These are phyloP conservation scores for Plasmodium cynomolgi DNA, from an alignment of 169 alveolate species.

Conservation along the genomic window DNA sequence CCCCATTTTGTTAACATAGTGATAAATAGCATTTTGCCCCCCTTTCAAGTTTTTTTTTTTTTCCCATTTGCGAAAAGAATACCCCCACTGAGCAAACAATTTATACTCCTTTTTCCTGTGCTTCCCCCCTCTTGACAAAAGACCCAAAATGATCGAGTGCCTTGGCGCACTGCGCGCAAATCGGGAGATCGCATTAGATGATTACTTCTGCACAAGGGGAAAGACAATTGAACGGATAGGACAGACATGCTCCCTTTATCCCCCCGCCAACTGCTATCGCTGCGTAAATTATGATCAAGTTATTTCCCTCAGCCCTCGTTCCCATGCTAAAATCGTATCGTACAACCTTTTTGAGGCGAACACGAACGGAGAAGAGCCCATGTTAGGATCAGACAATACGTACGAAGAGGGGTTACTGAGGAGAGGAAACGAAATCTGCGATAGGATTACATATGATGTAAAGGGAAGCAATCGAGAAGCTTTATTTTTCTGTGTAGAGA, in stretches of 20 bases:
- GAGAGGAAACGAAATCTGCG: background rate
- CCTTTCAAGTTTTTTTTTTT: background rate
- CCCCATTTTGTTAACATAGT: background rate
- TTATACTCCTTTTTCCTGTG: background rate
- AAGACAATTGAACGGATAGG: background rate
- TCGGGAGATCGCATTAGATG: background rate
- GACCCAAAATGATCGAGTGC: conserved; percentile 10
- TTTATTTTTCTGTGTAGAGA: background rate
- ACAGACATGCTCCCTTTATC: background rate
- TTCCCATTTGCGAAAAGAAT: background rate
- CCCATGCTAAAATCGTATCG: background rate
- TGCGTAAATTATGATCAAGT: background rate
- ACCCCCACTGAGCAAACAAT: background rate
- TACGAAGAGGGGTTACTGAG: background rate
- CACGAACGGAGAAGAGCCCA: background rate
- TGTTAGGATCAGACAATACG: conserved; percentile 1
- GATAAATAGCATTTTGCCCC: background rate
- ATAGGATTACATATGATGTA: background rate
- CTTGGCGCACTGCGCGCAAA: background rate
- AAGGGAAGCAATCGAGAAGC: background rate
- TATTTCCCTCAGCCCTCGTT: background rate
- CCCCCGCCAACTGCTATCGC: background rate
- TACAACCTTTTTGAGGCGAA: background rate
- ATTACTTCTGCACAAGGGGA: background rate
- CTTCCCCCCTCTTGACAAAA: background rate